These are phyloP conservation scores for Paracamarosporium sp. DNA, from an alignment of 2,329 filamentous ascomycete genomes.

Conservation along the genomic window DNA sequence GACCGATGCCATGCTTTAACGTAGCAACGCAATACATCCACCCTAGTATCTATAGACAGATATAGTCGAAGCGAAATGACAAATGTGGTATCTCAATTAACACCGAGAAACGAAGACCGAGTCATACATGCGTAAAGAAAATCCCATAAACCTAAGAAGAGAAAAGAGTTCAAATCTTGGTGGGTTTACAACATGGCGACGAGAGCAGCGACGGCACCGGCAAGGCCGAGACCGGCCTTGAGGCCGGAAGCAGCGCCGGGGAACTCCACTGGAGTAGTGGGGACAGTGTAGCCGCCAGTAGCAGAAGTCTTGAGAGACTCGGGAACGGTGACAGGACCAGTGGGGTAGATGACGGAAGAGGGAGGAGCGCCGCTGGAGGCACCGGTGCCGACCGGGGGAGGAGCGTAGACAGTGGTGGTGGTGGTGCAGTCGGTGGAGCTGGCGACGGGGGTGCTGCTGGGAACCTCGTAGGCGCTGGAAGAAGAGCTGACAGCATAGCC, in stretches of 20 bases:
- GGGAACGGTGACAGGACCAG: constrained; percentile 42
- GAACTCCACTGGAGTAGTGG: constrained; percentile 21
- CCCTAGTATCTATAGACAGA: constrained; percentile 1
- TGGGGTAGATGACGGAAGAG: constrained; percentile 38
- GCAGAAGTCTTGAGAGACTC: constrained; percentile 39
- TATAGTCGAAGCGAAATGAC: background rate
- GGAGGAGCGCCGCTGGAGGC: constrained; percentile 21
- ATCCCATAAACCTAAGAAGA: constrained; percentile 1
- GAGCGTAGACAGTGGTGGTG: constrained; percentile 19
- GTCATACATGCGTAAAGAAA: constrained; percentile 14
- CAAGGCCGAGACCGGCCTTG: constrained; percentile 46
- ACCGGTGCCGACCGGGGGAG: constrained; percentile 30
- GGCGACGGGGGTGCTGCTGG: background rate
- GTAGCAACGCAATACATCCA: background rate
- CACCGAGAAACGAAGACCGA: constrained; percentile 9
- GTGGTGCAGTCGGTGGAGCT: background rate
- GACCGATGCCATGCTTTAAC: constrained; percentile 3
- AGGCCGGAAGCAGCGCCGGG: constrained; percentile 43
- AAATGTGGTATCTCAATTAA: constrained; percentile 8
- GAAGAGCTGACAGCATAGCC: constrained; percentile 15
- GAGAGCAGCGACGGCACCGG: constrained; percentile 49
- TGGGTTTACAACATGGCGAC: constrained; percentile 47
- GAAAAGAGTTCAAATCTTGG: background rate
- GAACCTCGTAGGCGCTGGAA: constrained; percentile 4
- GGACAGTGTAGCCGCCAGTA: constrained; percentile 32